Conservation (phyloP, 495 filamentous ascomycete genomes). For the Rusavskia elegans region DNA sequence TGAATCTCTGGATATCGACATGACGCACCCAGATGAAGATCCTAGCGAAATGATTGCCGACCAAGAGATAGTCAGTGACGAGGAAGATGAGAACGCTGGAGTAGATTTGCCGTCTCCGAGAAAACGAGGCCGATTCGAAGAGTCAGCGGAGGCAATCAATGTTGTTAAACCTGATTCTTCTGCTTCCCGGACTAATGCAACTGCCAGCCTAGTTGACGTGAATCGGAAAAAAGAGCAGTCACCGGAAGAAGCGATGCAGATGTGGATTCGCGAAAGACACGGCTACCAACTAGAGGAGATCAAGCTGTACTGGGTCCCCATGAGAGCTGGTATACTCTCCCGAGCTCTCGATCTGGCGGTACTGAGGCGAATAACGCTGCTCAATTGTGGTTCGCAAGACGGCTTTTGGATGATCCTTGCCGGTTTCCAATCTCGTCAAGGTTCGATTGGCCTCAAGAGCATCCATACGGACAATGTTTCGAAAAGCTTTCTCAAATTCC, state of each 20-base stretch:
- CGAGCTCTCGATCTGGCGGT: constrained; percentile 33
- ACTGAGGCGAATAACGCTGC: constrained; percentile 37
- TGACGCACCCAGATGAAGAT: constrained; percentile 19
- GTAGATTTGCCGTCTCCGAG: constrained; percentile 4
- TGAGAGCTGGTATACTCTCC: constrained; percentile 34
- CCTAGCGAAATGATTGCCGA: constrained; percentile 11
- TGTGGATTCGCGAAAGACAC: constrained; percentile 36
- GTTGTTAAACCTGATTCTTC: not conserved
- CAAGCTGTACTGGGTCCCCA: constrained; percentile 38
- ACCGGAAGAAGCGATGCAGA: constrained; percentile 19
- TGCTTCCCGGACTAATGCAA: not conserved
- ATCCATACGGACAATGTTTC: constrained; percentile 48
- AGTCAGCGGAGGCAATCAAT: not conserved
- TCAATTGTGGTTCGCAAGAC: constrained; percentile 44
- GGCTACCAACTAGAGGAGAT: constrained; percentile 36
- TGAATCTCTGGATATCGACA: constrained; percentile 15
- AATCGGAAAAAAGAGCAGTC: not conserved
- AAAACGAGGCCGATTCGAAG: constrained; percentile 11
- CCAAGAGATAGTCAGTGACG: constrained; percentile 18
- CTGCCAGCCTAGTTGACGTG: not conserved
- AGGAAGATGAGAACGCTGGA: constrained; percentile 3
- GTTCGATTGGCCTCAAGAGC: constrained; percentile 31
- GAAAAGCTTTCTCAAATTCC: constrained; percentile 29
- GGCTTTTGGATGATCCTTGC: constrained; percentile 37
- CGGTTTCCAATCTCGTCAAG: constrained; percentile 29